Evolutionary conservation across 768 basidiomycete species (phyloP), one percentile per base, ranked within the genome.

Genomic region (Brasilioporus rufonigricans): DNA sequence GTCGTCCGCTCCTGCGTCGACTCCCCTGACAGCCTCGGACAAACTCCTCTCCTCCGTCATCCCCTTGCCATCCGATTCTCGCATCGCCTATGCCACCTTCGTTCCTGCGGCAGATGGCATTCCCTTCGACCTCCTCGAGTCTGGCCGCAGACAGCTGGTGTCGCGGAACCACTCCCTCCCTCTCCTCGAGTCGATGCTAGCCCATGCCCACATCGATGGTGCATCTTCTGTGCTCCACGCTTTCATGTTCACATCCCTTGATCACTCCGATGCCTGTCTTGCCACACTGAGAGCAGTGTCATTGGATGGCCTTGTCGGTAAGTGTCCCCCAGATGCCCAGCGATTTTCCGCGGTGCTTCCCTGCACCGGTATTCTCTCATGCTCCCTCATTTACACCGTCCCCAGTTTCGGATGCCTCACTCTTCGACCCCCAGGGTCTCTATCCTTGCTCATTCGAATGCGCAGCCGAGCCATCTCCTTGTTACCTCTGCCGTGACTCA

Each of bases 361-460:
- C 6, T 48, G 46, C 47, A 50, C 61, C 57, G 21, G 27, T 29
- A 29, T 29, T 29, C 27, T 9, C 27, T 9, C 5, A 29, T 9
- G 27, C 27, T 29, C 27, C 18, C 14, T 46, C 31, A 40, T 62
- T 61, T 35, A 68, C 53, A 40, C 45, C 23, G 26, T 29, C 49
- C 52, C 53, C 56, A 86, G 84, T 67, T 11, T 65, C 70, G 18
- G 76, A 80, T 56, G 57, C 68, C 32, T 72, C 73, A 2, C 68
- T 73, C 8, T 85, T 86, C 61, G 63, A 71, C n/a, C 77, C 77
- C 11, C 64, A 74, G 47, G 75, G 74, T 41, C 64, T 86, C 36
- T 83, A 81, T 69, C 80, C 84, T 16, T 80, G 81, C 62, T 82
- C 80, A 26, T 56, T 66, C n/a, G 63, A 70, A 41, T 83, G 82